phyloP scores from a whole-genome alignment of 805 yeast species.

The Saccharomycopsis fodiens region DNA sequence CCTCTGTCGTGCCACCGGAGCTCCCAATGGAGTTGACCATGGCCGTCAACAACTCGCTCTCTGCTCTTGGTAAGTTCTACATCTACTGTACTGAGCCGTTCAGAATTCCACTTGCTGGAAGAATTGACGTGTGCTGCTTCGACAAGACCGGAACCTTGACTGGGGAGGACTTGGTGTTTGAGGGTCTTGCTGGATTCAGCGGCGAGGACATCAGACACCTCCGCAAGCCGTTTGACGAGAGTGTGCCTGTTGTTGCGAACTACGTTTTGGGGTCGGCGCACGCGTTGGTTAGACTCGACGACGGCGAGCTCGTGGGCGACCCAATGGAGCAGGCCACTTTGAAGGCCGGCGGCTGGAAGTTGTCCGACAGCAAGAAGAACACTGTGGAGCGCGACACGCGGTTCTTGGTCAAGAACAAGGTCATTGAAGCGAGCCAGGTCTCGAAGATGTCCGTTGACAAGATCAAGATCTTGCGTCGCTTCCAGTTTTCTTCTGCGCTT shows the following conservation, averaged over 20 bases:
- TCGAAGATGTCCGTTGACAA: slow-evolving; percentile 32
- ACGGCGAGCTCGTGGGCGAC: slow-evolving; percentile 97
- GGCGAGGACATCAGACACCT: slow-evolving; percentile 46
- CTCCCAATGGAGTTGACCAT: slow-evolving; percentile 97
- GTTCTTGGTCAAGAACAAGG: slow-evolving; percentile 23
- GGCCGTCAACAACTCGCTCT: slow-evolving; percentile 91
- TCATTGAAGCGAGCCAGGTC: slow-evolving; percentile 21
- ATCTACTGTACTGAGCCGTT: slow-evolving; percentile 98
- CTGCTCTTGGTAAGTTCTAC: slow-evolving; percentile 79
- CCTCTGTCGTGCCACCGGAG: slow-evolving; percentile 98
- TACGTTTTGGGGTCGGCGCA: slow-evolving; percentile 89
- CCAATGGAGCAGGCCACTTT: slow-evolving; percentile 98
- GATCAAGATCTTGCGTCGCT: slow-evolving; percentile 77
- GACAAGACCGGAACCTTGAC: slow-evolving; percentile 98
- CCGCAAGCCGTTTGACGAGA: slow-evolving; percentile 35
- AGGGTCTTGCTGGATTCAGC: slow-evolving; percentile 85
- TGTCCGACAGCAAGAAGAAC: slow-evolving; percentile 58
- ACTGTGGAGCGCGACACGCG: slow-evolving; percentile 41
- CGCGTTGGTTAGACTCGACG: slow-evolving; percentile 88
- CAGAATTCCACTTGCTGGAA: slow-evolving; percentile 95
- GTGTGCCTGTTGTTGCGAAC: slow-evolving; percentile 63
- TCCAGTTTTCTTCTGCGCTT: slow-evolving; percentile 93
- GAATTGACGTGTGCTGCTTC: slow-evolving; percentile 96
- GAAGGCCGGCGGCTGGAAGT: slow-evolving; percentile 78
- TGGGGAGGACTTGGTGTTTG: slow-evolving; percentile 92